Conservation (phyloP, 257 asterid genomes). For the Solanum raphanifolium region DNA sequence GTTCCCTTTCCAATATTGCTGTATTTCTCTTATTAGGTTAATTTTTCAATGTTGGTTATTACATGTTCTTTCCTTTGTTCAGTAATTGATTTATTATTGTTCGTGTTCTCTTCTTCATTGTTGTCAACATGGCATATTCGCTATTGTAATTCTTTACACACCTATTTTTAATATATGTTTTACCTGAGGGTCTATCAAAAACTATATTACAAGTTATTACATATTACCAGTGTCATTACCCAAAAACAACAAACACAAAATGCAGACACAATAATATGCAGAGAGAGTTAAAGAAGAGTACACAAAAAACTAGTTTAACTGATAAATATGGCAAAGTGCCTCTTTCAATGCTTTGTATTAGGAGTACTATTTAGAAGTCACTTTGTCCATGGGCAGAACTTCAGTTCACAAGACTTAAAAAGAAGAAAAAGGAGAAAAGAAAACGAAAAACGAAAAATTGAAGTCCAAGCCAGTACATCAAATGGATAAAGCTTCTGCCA, state of each 20-base stretch:
- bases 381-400: not conserved
- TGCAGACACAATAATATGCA: not conserved
- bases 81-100: not conserved
- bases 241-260: not conserved
- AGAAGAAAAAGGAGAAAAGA: too few relatives aligned
- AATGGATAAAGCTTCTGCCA: not conserved
- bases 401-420: not conserved
- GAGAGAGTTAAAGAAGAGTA: not conserved
- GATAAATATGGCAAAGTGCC: not conserved
- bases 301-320: not conserved
- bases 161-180: too few relatives aligned
- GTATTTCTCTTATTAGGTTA: not conserved
- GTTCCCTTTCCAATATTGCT: not conserved
- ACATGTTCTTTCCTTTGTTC: not conserved
- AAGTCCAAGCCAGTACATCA: not conserved
- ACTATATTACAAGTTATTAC: not conserved
- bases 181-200: not conserved
- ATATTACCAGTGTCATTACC: not conserved
- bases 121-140: not conserved
- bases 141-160: not conserved
- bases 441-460: not conserved
- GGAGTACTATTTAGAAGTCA: not conserved
- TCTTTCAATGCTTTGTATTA: not conserved
- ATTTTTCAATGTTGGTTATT: not conserved
- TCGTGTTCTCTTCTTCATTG: not conserved